Percentiles rank a stretch among this genome's conserved stretches.
Conservation (phyloP, 345 rosid genomes). For the Luvunga scandens region DNA sequence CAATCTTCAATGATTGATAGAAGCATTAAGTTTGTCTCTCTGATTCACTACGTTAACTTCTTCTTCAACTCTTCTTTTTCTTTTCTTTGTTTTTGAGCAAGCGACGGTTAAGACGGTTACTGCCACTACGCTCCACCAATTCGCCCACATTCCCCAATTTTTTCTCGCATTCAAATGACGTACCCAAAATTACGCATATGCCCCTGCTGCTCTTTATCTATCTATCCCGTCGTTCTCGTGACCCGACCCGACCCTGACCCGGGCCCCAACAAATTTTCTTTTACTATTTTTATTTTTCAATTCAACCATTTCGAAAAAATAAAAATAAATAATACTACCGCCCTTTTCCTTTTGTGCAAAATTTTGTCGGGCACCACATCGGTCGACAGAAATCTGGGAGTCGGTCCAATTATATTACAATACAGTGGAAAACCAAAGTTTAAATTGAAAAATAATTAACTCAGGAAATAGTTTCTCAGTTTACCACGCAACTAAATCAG, state of each 20-base stretch:
- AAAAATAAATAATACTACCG: too few species aligned
- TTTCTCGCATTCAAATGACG: slow-evolving; percentile 25
- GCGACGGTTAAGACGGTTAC: slow-evolving; percentile 51
- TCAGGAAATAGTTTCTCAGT: background rate
- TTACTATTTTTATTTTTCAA: too few species aligned
- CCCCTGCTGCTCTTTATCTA: background rate
- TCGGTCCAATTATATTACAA: too few species aligned
- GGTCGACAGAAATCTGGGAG: too few species aligned
- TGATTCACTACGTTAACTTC: background rate
- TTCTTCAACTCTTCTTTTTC: background rate
- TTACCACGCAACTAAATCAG: too few species aligned
- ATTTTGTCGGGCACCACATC: too few species aligned
- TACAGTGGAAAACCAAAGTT: background rate
- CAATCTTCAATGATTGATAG: background rate
- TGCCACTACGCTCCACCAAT: slow-evolving; percentile 29
- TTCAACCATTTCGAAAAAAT: too few species aligned
- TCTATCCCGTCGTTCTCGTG: background rate
- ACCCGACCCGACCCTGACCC: background rate
- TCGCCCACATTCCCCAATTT: slow-evolving; percentile 39
- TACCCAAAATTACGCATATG: background rate
- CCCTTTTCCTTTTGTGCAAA: too few species aligned
- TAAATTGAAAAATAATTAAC: background rate
- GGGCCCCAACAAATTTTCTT: too few species aligned
- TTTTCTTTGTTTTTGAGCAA: slow-evolving; percentile 10
- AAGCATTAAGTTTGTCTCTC: background rate